These are phyloP conservation scores for Cladosporium colombiae DNA, from an alignment of 2,329 filamentous ascomycete species.

Conservation along the genomic window DNA sequence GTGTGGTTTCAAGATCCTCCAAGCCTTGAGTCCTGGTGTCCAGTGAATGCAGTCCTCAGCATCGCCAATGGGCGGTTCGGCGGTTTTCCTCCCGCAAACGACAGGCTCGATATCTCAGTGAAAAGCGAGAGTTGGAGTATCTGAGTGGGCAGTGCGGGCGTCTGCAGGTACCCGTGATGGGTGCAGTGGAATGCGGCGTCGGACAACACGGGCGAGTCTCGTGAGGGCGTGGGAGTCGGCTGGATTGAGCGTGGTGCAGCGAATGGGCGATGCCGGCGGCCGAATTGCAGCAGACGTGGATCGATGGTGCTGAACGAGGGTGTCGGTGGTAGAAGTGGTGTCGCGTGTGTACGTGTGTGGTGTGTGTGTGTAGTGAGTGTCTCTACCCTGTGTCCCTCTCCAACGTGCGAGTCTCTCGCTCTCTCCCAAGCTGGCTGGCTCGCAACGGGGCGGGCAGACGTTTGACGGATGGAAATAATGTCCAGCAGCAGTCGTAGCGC, in stretches of 20 bases:
- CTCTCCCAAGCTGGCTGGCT: neutral
- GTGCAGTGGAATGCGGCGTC: slow-evolving; percentile 19
- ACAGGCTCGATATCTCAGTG: neutral
- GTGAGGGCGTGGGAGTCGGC: slow-evolving; percentile 6
- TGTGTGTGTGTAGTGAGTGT: neutral
- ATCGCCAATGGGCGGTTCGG: slow-evolving; percentile 13
- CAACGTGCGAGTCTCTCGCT: neutral
- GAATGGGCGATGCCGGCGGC: slow-evolving; percentile 12
- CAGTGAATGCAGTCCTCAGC: slow-evolving; percentile 5
- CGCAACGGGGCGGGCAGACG: slow-evolving; percentile 9
- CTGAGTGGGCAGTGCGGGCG: neutral
- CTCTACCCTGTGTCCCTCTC: neutral
- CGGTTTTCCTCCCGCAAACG: neutral
- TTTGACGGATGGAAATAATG: slow-evolving; percentile 5
- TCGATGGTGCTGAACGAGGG: neutral
- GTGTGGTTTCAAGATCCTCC: neutral
- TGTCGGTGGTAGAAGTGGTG: neutral
- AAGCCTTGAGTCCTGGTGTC: slow-evolving; percentile 7
- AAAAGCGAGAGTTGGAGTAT: slow-evolving; percentile 7
- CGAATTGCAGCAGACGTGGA: neutral
- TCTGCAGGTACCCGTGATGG: slow-evolving; percentile 15
- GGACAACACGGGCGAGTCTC: slow-evolving; percentile 17
- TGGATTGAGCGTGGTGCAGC: slow-evolving; percentile 6
- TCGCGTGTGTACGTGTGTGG: neutral
- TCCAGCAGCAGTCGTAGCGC: neutral